Evolutionary conservation across 1,284 basidiomycete species (phyloP).

Genomic region (Leccinum colubrinum): DNA sequence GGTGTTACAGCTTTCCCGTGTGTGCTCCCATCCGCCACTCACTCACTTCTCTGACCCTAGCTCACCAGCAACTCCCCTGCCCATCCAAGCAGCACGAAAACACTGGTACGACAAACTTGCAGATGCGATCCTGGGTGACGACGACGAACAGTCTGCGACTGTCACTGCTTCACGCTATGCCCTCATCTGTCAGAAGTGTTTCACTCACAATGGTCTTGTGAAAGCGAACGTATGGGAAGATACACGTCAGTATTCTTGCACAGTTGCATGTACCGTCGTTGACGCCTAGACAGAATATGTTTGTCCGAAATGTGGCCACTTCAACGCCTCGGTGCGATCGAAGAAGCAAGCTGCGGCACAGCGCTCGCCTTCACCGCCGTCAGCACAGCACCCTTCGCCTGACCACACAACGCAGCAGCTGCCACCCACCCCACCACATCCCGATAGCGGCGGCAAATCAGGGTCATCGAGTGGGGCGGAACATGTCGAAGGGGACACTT

Average conservation of each 20-base stretch:
- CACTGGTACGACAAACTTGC: conserved; percentile 89
- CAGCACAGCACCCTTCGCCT: conserved; percentile 8
- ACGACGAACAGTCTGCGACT: conserved; percentile 51
- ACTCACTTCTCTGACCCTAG: conserved; percentile 9
- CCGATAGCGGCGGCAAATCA: conserved; percentile 1
- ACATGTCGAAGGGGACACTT: conserved; percentile 7
- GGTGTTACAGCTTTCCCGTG: conserved; percentile 41
- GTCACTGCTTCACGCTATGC: conserved; percentile 74
- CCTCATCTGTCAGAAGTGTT: conserved; percentile 92
- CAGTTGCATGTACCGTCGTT: background rate
- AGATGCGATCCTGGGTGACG: conserved; percentile 84
- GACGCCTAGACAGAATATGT: conserved; percentile 55
- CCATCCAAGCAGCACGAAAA: conserved; percentile 62
- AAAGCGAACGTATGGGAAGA: conserved; percentile 88
- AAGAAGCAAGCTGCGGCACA: conserved; percentile 28
- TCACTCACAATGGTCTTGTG: conserved; percentile 92
- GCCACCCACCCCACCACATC: background rate
- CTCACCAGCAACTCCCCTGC: conserved; percentile 36
- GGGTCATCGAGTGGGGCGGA: background rate
- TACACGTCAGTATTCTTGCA: conserved; percentile 64
- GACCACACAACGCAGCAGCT: conserved; percentile 8
- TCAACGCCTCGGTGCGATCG: conserved; percentile 59
- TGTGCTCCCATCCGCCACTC: conserved; percentile 16
- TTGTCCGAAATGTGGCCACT: conserved; percentile 73
- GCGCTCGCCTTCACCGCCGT: conserved; percentile 30